Evolutionary conservation across 129 eudicot species (phyloP), one percentile per base, ranked within the genome.

Genomic region (Flaveria trinervia): DNA sequence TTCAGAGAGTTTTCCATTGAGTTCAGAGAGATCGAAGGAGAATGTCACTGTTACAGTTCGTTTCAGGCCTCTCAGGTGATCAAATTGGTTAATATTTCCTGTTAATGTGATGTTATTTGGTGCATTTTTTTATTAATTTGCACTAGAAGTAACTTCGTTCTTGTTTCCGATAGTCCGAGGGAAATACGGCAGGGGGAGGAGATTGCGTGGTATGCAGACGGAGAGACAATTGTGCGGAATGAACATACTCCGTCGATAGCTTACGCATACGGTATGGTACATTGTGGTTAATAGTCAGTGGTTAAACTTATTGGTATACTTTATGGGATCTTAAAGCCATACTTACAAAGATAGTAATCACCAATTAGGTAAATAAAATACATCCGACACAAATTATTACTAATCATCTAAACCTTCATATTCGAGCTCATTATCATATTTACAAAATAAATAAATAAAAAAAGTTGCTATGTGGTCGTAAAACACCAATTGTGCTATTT

Each of bases 171-270:
- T 78, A 95, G 97, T 85, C 99, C 94, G 22, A 85, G 93, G 81
- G 99, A 95, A 75, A 95, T 95, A 79, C 84, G 91, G 71, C 97
- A 89, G 65, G 99, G 98, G 68, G 97, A 95, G 86, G 99, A 95
- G 82, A 92, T 95, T 78, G 92, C 99, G 17, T 94, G 98, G 98
- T 94, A 94, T 78, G 97, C 99, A 11, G 99, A 95, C 71, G 99
- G 99, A 18, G 99, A 95, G 83, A 86, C 96, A 10, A 85, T 95
- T 75, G 94, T 92, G 73, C 79, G 99, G 80, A 89, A 81, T 67
- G 99, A 95, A 89, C 78, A 80, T 55, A 92, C 89, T 69, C 87
- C 86, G 3, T 79, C 97, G 13, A 88, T 86, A 52, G 99, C 99
- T 22, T 95, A 89, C 78, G 99, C 99, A 22, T 94, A 94, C 77